Evolutionary conservation across 352 stramenopile genomes (phyloP).

Genomic region (Pythium coloratum): DNA sequence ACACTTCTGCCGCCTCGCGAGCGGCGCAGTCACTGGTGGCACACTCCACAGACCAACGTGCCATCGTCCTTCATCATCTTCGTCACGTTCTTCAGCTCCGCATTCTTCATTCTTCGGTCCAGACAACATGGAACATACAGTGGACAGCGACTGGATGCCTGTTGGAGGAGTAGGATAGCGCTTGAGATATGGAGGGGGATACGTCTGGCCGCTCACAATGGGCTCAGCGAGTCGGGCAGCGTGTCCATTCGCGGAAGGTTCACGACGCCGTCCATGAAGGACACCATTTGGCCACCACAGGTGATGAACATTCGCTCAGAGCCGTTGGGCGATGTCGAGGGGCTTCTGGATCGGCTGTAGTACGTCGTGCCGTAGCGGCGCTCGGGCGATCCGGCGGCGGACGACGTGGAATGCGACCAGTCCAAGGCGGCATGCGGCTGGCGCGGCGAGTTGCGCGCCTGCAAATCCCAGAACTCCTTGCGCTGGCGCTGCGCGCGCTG

Average conservation of each 20-base stretch:
- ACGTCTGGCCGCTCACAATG: constrained; percentile 7
- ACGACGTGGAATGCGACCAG: constrained; percentile 31
- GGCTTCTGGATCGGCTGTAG: constrained; percentile 20
- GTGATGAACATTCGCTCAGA: constrained; percentile 80
- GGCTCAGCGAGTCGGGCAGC: constrained; percentile 37
- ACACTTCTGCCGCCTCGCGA: background rate
- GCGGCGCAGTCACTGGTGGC: constrained; percentile 1
- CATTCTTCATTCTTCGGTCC: background rate
- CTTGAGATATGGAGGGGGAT: too few species aligned
- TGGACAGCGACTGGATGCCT: background rate
- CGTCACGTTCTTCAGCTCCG: background rate
- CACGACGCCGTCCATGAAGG: constrained; percentile 82
- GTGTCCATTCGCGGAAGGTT: constrained; percentile 67
- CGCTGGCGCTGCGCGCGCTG: constrained; percentile 62
- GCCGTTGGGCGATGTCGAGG: constrained; percentile 26
- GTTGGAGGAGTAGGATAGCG: background rate
- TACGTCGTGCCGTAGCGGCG: constrained; percentile 26
- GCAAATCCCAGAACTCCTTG: constrained; percentile 62
- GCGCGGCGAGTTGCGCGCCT: constrained; percentile 51
- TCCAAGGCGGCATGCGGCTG: constrained; percentile 31
- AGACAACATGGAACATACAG: background rate
- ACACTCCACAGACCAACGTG: background rate
- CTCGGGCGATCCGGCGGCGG: constrained; percentile 29
- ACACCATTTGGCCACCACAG: constrained; percentile 74
- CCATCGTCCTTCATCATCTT: background rate